Evolutionary conservation across 306 rosid species (phyloP).

Genomic region (Vigna radiata): DNA sequence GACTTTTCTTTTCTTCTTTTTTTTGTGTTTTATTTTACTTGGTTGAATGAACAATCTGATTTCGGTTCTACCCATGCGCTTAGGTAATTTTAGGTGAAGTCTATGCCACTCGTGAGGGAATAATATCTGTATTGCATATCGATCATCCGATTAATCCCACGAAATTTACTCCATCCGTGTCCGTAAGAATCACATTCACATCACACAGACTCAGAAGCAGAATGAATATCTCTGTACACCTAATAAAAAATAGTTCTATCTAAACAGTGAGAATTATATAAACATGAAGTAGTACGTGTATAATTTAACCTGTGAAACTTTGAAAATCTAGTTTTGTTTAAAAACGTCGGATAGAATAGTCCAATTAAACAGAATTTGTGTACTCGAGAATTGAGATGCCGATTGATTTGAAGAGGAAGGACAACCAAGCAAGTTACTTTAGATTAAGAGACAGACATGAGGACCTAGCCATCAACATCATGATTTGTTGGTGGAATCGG

Average conservation of each 20-base stretch:
- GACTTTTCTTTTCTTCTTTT: background rate
- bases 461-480: slow-evolving; percentile 42
- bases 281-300: background rate
- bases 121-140: slow-evolving; percentile 33
- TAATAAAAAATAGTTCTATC: too few species aligned
- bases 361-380: slow-evolving; percentile 37
- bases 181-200: background rate
- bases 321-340: background rate
- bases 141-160: slow-evolving; percentile 18
- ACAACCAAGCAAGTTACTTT: slow-evolving; percentile 41
- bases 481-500: slow-evolving; percentile 48
- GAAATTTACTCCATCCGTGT: background rate
- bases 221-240: too few species aligned
- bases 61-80: slow-evolving; percentile 32
- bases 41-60: slow-evolving; percentile 34
- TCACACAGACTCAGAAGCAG: background rate
- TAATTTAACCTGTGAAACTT: background rate
- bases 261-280: too few species aligned
- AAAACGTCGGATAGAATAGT: background rate
- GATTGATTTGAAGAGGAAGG: slow-evolving; percentile 32
- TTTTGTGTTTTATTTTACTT: slow-evolving; percentile 17
- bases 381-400: slow-evolving; percentile 39
- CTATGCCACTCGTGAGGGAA: slow-evolving; percentile 48
- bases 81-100: slow-evolving; percentile 39
- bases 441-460: slow-evolving; percentile 33